These are phyloP conservation scores for Rhododendron griersonianum DNA, from an alignment of 148 eudicot genomes.

Conservation along the genomic window DNA sequence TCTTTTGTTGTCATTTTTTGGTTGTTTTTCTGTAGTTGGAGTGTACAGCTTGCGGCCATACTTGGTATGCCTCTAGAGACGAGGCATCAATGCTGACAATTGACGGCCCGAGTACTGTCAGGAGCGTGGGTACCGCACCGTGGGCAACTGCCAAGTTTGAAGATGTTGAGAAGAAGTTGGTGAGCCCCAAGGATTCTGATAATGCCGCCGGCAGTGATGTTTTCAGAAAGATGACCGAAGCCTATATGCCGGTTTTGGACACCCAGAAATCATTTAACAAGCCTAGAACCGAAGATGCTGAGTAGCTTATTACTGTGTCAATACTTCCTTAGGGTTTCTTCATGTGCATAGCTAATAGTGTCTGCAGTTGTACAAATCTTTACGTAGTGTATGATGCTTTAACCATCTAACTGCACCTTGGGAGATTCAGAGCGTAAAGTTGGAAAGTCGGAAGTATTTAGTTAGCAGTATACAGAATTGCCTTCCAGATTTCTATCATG, in stretches of 20 bases:
- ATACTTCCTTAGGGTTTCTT: neutral
- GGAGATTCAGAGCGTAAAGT: neutral
- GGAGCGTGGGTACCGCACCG: slow-evolving; percentile 69
- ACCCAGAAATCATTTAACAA: slow-evolving; percentile 67
- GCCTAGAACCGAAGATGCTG: slow-evolving; percentile 21
- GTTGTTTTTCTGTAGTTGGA: slow-evolving; percentile 51
- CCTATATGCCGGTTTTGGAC: slow-evolving; percentile 43
- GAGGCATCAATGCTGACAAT: slow-evolving; percentile 70
- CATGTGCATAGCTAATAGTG: neutral
- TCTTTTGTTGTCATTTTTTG: slow-evolving; percentile 8
- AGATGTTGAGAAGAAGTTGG: slow-evolving; percentile 63
- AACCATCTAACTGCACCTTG: neutral
- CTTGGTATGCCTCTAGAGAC: slow-evolving; percentile 85
- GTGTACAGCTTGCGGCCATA: slow-evolving; percentile 70
- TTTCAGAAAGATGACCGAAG: slow-evolving; percentile 50
- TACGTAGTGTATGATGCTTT: neutral
- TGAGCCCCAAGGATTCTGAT: slow-evolving; percentile 69
- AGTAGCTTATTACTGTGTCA: neutral
- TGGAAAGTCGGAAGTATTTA: neutral
- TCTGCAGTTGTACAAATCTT: neutral
- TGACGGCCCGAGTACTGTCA: slow-evolving; percentile 54
- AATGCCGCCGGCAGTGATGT: slow-evolving; percentile 26
- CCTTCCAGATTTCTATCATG: neutral
- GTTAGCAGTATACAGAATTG: neutral
- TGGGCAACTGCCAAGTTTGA: slow-evolving; percentile 91